phyloP scores from a whole-genome alignment of 148 eudicot species.

The Talinum fruticosum region DNA sequence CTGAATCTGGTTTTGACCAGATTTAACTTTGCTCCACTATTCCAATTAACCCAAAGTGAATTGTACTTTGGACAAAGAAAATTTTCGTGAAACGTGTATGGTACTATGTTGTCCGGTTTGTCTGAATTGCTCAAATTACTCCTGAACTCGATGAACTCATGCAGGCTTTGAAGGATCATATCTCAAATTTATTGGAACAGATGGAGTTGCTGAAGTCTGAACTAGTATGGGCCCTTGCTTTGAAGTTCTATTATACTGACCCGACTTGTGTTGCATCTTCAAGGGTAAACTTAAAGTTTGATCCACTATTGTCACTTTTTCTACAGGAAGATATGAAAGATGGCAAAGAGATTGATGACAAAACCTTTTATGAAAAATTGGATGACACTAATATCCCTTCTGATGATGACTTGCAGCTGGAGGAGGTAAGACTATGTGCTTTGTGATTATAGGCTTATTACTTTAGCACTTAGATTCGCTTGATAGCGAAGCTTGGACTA shows the following conservation, averaged over 20 bases:
- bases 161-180: conserved; percentile 82
- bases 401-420: conserved; percentile 41
- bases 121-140: background rate
- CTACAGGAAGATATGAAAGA: conserved; percentile 48
- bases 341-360: conserved; percentile 46
- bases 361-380: conserved; percentile 45
- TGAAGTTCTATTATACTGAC: background rate
- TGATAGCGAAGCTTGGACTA: background rate
- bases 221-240: conserved; percentile 43
- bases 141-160: conserved; percentile 15
- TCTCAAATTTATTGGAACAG: conserved; percentile 49
- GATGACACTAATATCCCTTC: conserved; percentile 35
- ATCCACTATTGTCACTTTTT: background rate
- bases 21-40: background rate
- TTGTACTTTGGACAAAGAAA: background rate
- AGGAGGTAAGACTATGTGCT: conserved; percentile 39
- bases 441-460: background rate
- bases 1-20: background rate
- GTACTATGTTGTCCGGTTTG: background rate
- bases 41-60: background rate
- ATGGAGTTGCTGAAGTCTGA: conserved; percentile 62
- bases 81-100: background rate
- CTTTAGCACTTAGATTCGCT: background rate
- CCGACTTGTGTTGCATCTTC: conserved; percentile 4
- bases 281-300: background rate